Conservation (phyloP, 495 filamentous ascomycete genomes). For the Trichoderma orchidacearum region DNA sequence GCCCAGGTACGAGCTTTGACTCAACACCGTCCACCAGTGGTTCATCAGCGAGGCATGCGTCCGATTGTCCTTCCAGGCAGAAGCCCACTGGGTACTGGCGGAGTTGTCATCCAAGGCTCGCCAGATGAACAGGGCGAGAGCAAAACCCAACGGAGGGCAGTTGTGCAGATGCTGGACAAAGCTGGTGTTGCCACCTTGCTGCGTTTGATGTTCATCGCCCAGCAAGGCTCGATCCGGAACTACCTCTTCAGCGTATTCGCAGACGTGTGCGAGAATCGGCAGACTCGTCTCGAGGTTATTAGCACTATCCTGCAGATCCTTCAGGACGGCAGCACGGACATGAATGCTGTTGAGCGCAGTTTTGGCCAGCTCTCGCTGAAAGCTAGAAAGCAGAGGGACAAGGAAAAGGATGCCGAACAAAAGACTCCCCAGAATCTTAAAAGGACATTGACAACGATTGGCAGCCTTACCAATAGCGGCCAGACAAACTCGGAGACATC, state of each 20-base stretch:
- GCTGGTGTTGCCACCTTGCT: conserved; percentile 86
- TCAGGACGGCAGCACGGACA: conserved; percentile 90
- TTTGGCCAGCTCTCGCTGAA: conserved; percentile 85
- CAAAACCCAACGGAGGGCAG: conserved; percentile 63
- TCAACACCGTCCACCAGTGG: background rate
- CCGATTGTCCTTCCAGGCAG: conserved; percentile 10
- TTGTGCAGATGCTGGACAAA: conserved; percentile 94
- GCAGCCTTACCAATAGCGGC: conserved; percentile 24
- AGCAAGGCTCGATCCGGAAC: conserved; percentile 62
- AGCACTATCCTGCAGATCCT: conserved; percentile 84
- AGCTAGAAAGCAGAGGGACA: conserved; percentile 63
- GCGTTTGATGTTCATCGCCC: conserved; percentile 91
- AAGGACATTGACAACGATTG: conserved; percentile 47
- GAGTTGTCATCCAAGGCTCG: conserved; percentile 5
- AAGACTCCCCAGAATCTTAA: conserved; percentile 73
- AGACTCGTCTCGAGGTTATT: conserved; percentile 90
- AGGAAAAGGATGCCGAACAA: conserved; percentile 24
- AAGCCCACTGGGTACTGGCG: conserved; percentile 8
- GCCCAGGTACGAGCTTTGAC: conserved; percentile 62
- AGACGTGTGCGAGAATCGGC: conserved; percentile 83
- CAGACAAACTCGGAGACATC: conserved; percentile 64
- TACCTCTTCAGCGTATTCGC: conserved; percentile 75
- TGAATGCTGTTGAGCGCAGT: conserved; percentile 85
- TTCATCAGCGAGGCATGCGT: conserved; percentile 11
- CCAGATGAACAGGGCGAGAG: conserved; percentile 15